Evolutionary conservation across 116 monocot species (phyloP).

Genomic region (Trichopus zeylanicus): DNA sequence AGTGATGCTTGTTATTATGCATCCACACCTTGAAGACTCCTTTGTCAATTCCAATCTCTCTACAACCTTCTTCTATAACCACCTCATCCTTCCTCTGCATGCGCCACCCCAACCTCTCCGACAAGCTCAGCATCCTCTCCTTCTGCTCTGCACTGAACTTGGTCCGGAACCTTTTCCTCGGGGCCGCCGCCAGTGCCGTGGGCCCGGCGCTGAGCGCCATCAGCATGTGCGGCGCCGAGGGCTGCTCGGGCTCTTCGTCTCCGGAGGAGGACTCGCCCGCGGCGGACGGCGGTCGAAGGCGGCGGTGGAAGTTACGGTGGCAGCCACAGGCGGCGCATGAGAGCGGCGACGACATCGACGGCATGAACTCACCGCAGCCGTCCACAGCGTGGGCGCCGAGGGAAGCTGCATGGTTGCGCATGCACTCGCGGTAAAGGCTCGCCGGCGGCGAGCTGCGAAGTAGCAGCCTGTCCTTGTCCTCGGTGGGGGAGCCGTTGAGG

Average conservation of each 20-base stretch:
- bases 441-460: background rate
- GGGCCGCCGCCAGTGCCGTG: too few species aligned
- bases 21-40: constrained; percentile 40
- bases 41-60: constrained; percentile 18
- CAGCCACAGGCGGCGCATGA: constrained; percentile 91
- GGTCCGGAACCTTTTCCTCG: constrained; percentile 1
- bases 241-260: background rate
- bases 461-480: too few species aligned
- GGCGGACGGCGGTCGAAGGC: constrained; percentile 5
- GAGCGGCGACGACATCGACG: constrained; percentile 11
- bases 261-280: background rate
- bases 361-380: constrained; percentile 7
- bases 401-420: constrained; percentile 1
- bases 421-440: background rate
- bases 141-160: constrained; percentile 25
- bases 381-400: constrained; percentile 1
- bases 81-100: constrained; percentile 25
- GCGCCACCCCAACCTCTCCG: constrained; percentile 23
- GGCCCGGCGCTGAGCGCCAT: background rate
- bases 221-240: background rate
- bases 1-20: constrained; percentile 33
- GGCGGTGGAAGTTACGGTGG: constrained; percentile 97
- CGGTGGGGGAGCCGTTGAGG: too few species aligned
- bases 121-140: constrained; percentile 20
- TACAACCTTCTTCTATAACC: constrained; percentile 18